Evolutionary conservation across 495 filamentous ascomycete species (phyloP).

Genomic region (Talaromyces borbonicus): DNA sequence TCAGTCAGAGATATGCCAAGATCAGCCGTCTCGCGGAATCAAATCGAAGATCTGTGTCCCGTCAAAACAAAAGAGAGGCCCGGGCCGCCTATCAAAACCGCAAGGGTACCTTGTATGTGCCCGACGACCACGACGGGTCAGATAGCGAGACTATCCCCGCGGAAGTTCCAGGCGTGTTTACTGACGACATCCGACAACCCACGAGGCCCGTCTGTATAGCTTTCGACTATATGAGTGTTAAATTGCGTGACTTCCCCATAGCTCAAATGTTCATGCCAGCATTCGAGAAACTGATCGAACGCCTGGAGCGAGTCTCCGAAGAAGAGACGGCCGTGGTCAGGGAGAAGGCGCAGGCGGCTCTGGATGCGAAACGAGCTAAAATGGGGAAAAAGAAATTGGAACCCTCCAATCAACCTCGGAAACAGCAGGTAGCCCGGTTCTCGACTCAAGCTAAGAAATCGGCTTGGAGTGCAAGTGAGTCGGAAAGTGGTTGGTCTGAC

Average conservation of each 20-base stretch:
- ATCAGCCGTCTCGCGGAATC: constrained; percentile 20
- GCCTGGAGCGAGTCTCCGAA: constrained; percentile 20
- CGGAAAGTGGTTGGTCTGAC: constrained; percentile 34
- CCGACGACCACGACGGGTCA: background rate
- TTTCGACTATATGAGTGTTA: constrained; percentile 83
- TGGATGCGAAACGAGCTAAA: constrained; percentile 15
- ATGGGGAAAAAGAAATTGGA: constrained; percentile 18
- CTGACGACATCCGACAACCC: background rate
- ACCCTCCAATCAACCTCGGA: too few species aligned
- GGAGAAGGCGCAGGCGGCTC: constrained; percentile 9
- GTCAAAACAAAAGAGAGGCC: background rate
- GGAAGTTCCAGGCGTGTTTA: too few species aligned
- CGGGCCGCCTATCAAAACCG: background rate
- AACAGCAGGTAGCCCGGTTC: constrained; percentile 8
- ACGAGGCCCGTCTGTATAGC: constrained; percentile 60
- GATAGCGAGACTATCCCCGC: background rate
- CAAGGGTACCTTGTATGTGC: background rate
- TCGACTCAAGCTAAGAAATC: constrained; percentile 10
- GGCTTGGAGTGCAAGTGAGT: constrained; percentile 33
- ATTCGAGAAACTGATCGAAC: constrained; percentile 54
- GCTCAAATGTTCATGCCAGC: constrained; percentile 67
- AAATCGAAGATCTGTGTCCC: constrained; percentile 3
- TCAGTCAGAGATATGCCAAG: constrained; percentile 93
- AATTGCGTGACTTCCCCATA: constrained; percentile 67
- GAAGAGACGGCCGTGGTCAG: constrained; percentile 11